These are phyloP conservation scores for Didymella arachidicola DNA, from an alignment of 2,329 filamentous ascomycete genomes.

Conservation along the genomic window DNA sequence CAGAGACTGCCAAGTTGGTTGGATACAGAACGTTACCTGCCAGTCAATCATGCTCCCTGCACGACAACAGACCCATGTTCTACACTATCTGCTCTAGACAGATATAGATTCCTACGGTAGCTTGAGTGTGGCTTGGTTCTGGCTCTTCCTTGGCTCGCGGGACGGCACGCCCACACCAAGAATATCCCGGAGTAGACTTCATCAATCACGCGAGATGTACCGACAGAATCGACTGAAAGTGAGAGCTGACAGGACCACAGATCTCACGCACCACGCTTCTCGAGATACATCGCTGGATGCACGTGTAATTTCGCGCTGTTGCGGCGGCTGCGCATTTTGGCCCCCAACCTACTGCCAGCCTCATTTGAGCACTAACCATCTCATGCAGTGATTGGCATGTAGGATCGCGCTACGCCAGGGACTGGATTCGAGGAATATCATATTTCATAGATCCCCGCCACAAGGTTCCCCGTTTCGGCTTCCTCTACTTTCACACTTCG, in stretches of 20 bases:
- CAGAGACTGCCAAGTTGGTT: constrained; percentile 9
- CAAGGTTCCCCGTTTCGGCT: not conserved
- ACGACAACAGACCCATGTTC: no score
- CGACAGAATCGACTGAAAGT: not conserved
- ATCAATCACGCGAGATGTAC: not conserved
- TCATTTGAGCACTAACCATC: not conserved
- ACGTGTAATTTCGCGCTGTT: not conserved
- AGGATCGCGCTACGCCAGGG: not conserved
- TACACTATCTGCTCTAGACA: no score
- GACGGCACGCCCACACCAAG: not conserved
- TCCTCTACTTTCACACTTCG: not conserved
- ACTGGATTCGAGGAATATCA: not conserved
- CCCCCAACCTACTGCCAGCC: not conserved
- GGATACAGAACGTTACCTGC: constrained; percentile 1
- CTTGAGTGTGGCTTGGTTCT: not conserved
- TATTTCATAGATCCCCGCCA: not conserved
- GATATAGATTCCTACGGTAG: not conserved
- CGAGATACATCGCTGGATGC: not conserved
- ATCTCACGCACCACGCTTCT: not conserved
- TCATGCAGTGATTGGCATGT: not conserved
- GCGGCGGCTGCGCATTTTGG: not conserved
- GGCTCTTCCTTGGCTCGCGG: not conserved
- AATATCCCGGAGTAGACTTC: not conserved
- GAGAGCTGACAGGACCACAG: not conserved
- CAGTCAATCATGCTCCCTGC: not conserved